Base-by-base conservation (phyloP, 257 asterid species). In the Solanum ossicruentum region DNA sequence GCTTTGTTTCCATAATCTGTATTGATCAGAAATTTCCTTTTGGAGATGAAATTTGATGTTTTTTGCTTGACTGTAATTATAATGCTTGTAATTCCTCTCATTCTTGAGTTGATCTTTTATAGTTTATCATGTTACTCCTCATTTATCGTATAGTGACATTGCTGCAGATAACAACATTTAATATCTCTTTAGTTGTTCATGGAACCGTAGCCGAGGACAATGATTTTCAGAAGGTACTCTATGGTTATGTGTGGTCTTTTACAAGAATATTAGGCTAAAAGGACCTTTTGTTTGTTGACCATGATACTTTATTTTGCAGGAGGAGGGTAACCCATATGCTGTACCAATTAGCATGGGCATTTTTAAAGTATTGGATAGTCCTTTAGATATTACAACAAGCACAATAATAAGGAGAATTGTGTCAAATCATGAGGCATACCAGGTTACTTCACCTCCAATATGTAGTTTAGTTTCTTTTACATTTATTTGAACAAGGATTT, bases 321-420 rank as follows among this genome's bases (percentile, higher is more conserved):
- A 93, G 73, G 87, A 90, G 88, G 86, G 87, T 86, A 93, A 94
- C 86, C 97, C 97, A 20, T 95, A 93, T 85, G 91, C 91, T 84
- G 93, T 93, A 84, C 96, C 98, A 56, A 90, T 91, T 77, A 89
- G 92, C 90, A 61, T 92, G 90, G 97, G 93, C 65, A 92, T 95
- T 81, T 91, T 90, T 84, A 87, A 93, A 92, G 87, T 90, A 81
- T 86, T 94, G 88, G 97, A 94, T 77, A 94, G 98, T 88, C 97
- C 99, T 84, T 91, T 94, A 88, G 99, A 96, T 78, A 91, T 96
- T 80, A 91, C 98, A 55, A 94, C 99, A 41, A 94, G 98, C 92
- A 96, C 98, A 9, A 94, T 94, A 84, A 94, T 95, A 86, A 93
- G 85, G 94, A 93, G 99, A 92, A 95, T 94, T 49, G 98, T 96